A percentile compares a stretch with the other conserved stretches of the same genome.
These are phyloP conservation scores for Asparagopsis taxiformis DNA, from an alignment of 31 red algal genomes.

Conservation along the genomic window DNA sequence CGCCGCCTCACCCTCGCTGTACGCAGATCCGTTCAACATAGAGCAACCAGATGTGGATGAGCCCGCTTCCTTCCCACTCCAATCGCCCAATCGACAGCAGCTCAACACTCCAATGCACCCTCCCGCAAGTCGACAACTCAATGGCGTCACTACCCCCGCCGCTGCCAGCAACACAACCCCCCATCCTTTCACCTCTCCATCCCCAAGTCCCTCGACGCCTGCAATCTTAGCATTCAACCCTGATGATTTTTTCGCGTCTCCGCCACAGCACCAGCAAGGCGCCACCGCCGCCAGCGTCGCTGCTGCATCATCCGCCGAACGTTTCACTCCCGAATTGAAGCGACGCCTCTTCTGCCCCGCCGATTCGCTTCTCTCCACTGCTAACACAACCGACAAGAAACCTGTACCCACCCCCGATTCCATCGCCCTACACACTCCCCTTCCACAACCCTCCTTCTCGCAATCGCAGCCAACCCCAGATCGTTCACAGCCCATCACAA, in stretches of 20 bases:
- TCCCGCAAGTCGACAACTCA: no score
- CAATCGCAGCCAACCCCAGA: background rate
- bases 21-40: no score
- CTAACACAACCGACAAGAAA: background rate
- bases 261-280: constrained; percentile 16
- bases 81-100: no score
- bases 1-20: no score
- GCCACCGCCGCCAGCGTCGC: background rate
- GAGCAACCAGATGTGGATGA: no score
- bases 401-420: background rate
- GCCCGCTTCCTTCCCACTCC: no score
- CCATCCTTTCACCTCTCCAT: background rate
- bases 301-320: background rate
- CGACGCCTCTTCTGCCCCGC: constrained; percentile 29
- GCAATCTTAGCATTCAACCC: constrained; percentile 38
- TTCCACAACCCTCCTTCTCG: constrained; percentile 9
- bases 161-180: background rate
- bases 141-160: no score
- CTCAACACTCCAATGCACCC: no score
- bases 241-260: constrained; percentile 51
- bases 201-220: constrained; percentile 17
- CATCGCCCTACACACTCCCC: constrained; percentile 4
- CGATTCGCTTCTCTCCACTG: background rate
- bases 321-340: constrained; percentile 44
- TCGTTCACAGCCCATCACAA: background rate